Conservation (phyloP, 768 basidiomycete species). For the Mycena kentingensis region DNA sequence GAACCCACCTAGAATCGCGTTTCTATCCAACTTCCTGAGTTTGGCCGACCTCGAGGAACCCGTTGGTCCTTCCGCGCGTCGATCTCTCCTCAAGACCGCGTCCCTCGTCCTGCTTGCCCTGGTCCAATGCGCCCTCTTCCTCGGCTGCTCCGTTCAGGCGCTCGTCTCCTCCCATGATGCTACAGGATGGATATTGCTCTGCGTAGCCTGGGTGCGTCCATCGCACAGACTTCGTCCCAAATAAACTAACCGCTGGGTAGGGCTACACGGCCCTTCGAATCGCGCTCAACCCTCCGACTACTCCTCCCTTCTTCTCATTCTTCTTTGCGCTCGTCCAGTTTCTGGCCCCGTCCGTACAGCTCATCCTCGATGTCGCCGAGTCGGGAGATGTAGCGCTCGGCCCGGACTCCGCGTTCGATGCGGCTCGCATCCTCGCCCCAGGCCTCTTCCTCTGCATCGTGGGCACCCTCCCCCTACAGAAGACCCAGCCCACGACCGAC, state of each 20-base stretch:
- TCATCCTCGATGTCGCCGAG: slow-evolving; percentile 34
- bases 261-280: slow-evolving; percentile 44
- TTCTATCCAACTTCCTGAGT: slow-evolving; percentile 53
- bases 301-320: slow-evolving; percentile 56
- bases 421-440: slow-evolving; percentile 38
- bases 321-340: slow-evolving; percentile 43
- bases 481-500: slow-evolving; percentile 46
- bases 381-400: slow-evolving; percentile 14
- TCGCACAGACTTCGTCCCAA: slow-evolving; percentile 4
- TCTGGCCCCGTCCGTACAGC: slow-evolving; percentile 38
- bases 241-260: slow-evolving; percentile 30
- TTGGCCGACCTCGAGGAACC: slow-evolving; percentile 52
- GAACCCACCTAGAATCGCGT: slow-evolving; percentile 24
- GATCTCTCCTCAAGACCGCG: slow-evolving; percentile 33
- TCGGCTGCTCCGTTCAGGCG: slow-evolving; percentile 43
- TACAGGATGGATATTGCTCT: slow-evolving; percentile 34
- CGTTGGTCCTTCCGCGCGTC: slow-evolving; percentile 29
- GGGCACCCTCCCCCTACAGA: slow-evolving; percentile 58
- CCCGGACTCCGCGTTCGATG: slow-evolving; percentile 29
- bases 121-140: slow-evolving; percentile 43
- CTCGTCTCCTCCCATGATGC: slow-evolving; percentile 27
- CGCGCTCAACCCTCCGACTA: slow-evolving; percentile 43
- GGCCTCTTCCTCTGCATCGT: slow-evolving; percentile 47
- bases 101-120: slow-evolving; percentile 40
- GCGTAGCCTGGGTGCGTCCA: slow-evolving; percentile 53